Base-by-base conservation (phyloP, 441 rosid genomes). In the Gossypium gossypioides region DNA sequence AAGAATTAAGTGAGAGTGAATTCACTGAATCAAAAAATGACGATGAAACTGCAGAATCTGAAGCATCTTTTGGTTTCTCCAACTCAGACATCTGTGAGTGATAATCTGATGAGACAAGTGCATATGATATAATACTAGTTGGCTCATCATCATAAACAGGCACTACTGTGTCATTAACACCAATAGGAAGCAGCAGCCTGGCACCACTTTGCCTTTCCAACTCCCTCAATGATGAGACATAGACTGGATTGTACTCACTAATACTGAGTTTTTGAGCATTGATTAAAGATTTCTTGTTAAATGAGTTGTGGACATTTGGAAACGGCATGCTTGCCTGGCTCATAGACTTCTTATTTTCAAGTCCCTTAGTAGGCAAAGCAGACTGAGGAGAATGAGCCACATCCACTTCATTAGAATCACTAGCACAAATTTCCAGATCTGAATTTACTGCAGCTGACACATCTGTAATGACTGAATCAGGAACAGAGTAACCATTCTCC, bases 101-200 rank as follows among this genome's bases (percentile, higher is more conserved):
- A 77, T 87, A 87, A 4, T 82, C 86, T 16, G 85, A 73, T 59
- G 87, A 87, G 24, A 75, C 76, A 76, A 87, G 83, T 56, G 87
- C 87, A 80, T 87, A 85, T 8, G 91, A 76, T 74, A 87, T 87
- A 67, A 87, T 80, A 65, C 91, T 87, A 25, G 91, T 87, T 51
- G 89, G 89, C 69, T 87, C 91, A 59, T 87, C 91, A 66, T 87
- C 91, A 59, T 81, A 85, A 19, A 87, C 86, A 29, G 89, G 88
- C 67, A 87, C 80, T 68, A 85, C 84, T 15, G 86, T 78, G 51
- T 82, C 88, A 62, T 85, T 72, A 19, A 79, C 62, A 56, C 89
- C 88, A 73, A 84, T 74, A 66, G 89, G 89, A 72, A 87, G 86
- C 22, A 85, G 82, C 69, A 85, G 81, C 85, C 87, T 79, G 18